Percentiles rank a stretch among this genome's conserved stretches.
phyloP scores from a whole-genome alignment of 2,329 filamentous ascomycete species.

The Fusarium sp. region DNA sequence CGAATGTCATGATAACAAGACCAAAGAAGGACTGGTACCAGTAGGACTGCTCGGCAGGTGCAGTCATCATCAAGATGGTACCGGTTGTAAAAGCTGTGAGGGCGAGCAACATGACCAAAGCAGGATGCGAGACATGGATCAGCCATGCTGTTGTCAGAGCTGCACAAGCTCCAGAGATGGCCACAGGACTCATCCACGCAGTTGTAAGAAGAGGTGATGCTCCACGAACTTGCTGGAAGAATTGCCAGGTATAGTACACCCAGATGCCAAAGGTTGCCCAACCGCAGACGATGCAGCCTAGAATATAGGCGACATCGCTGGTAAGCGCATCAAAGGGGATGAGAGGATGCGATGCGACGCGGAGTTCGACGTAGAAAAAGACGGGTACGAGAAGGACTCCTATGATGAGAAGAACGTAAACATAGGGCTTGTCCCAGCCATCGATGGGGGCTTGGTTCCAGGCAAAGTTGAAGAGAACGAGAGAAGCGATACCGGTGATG shows the following conservation, averaged over 20 bases:
- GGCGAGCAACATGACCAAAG: slow-evolving; percentile 57
- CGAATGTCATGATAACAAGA: slow-evolving; percentile 68
- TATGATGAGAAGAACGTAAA: slow-evolving; percentile 67
- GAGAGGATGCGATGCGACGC: slow-evolving; percentile 61
- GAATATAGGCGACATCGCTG: slow-evolving; percentile 64
- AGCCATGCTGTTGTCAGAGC: slow-evolving; percentile 57
- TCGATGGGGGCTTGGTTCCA: slow-evolving; percentile 73
- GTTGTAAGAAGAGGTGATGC: slow-evolving; percentile 56
- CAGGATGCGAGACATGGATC: slow-evolving; percentile 48
- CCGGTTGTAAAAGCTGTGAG: slow-evolving; percentile 58
- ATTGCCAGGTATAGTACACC: slow-evolving; percentile 63
- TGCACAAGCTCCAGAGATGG: slow-evolving; percentile 57
- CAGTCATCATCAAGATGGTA: slow-evolving; percentile 56
- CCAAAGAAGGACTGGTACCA: slow-evolving; percentile 72
- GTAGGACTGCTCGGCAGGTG: slow-evolving; percentile 67
- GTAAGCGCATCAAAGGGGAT: slow-evolving; percentile 63
- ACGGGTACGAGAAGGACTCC: slow-evolving; percentile 63
- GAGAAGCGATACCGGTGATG: slow-evolving; percentile 60
- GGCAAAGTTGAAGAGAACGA: slow-evolving; percentile 73
- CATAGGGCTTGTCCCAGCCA: slow-evolving; percentile 67
- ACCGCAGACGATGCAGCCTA: slow-evolving; percentile 64
- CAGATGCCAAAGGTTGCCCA: slow-evolving; percentile 67
- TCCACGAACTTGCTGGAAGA: slow-evolving; percentile 58
- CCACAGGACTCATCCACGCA: slow-evolving; percentile 58
- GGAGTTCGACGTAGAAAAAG: slow-evolving; percentile 69